Evolutionary conservation across 352 stramenopile genomes (phyloP).

Genomic region (Phytophthora fragariae): DNA sequence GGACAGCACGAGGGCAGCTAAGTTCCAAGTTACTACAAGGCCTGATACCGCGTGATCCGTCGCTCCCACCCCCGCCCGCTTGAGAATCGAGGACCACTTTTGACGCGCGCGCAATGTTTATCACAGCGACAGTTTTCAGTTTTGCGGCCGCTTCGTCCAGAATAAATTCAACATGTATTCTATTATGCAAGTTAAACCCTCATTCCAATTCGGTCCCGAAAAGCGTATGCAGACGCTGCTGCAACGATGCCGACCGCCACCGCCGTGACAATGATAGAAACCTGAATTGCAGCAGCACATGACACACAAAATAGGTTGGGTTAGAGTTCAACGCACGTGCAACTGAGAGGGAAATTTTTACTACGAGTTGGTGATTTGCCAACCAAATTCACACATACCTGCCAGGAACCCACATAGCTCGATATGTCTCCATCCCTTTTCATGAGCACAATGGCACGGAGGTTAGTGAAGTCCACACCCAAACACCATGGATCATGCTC

Average conservation of each 20-base stretch:
- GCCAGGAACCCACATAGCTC: constrained; percentile 31
- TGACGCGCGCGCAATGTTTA: constrained; percentile 11
- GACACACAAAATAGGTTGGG: neutral
- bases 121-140: constrained; percentile 27
- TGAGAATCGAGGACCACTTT: constrained; percentile 1
- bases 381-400: constrained; percentile 22
- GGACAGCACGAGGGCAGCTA: neutral
- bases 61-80: neutral
- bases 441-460: neutral
- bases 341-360: neutral
- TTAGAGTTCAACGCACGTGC: neutral
- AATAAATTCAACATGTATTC: constrained; percentile 43
- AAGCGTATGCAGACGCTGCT: constrained; percentile 37
- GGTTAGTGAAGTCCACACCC: neutral
- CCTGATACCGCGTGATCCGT: neutral
- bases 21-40: neutral
- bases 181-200: constrained; percentile 21
- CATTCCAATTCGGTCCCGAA: constrained; percentile 42
- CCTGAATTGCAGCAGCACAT: constrained; percentile 19
- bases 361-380: neutral
- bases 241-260: constrained; percentile 44
- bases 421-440: constrained; percentile 24
- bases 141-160: constrained; percentile 1
- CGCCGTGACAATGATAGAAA: constrained; percentile 37
- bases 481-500: neutral